A percentile compares a stretch with the other conserved stretches of the same genome.
phyloP scores from a whole-genome alignment of 305 asterid species.

The Petunia hybrid region DNA sequence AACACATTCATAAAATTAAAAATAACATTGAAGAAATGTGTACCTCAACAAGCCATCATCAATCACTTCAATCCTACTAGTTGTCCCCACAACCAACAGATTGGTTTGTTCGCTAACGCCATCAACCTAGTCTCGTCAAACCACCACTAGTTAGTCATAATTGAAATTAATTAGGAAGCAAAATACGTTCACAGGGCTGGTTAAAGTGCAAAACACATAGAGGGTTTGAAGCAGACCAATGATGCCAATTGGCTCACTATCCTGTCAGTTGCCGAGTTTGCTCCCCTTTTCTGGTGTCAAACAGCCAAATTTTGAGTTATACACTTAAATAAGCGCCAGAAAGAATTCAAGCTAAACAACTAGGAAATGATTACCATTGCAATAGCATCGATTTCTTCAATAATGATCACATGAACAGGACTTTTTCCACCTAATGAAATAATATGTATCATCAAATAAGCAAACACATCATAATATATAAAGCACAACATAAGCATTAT shows the following conservation, averaged over 20 bases:
- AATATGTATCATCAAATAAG: not conserved
- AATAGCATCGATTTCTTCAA: not conserved
- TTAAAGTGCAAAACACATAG: not conserved
- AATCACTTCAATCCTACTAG: constrained; percentile 15
- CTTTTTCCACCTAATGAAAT: not conserved
- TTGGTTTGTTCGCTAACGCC: not conserved
- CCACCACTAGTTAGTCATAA: not conserved
- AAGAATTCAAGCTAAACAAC: not conserved
- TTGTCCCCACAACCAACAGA: not conserved
- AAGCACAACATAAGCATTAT: not conserved
- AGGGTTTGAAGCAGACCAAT: not conserved
- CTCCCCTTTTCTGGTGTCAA: not conserved
- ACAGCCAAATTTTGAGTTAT: not conserved
- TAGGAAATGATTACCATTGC: not conserved
- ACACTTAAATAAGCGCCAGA: not conserved
- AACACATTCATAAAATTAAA: not conserved
- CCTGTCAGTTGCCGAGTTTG: not conserved
- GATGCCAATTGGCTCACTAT: constrained; percentile 12
- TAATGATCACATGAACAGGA: not conserved
- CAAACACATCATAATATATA: not conserved
- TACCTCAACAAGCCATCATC: constrained; percentile 5
- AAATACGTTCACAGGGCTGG: not conserved
- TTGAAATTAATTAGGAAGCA: not conserved
- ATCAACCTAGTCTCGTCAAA: not conserved
- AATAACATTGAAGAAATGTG: not conserved